A percentile compares a stretch with the other conserved stretches of the same genome.
Evolutionary conservation across 1,284 basidiomycete genomes (phyloP).

Genomic region (Cryptococcus depauperatus): DNA sequence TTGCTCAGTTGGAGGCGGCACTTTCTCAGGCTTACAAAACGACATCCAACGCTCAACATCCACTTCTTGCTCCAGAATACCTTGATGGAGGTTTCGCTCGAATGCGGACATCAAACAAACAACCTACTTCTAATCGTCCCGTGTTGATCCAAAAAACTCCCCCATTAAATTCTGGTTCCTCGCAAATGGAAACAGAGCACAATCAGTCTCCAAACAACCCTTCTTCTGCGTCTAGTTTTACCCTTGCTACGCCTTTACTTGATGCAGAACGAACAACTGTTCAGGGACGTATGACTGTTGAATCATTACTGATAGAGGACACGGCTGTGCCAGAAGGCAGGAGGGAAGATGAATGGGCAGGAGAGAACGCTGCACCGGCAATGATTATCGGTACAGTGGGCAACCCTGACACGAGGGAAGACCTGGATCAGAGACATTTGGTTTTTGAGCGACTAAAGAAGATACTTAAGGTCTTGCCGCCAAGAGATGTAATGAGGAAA

Average conservation of each 20-base stretch:
- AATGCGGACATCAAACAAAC: no score
- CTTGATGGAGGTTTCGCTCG: conserved; percentile 34
- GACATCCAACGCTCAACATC: conserved; percentile 15
- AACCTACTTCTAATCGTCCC: no score
- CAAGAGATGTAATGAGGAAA: conserved; percentile 22
- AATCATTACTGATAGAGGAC: conserved; percentile 28
- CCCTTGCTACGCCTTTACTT: conserved; percentile 15
- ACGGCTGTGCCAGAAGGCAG: conserved; percentile 27
- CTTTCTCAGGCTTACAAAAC: conserved; percentile 27
- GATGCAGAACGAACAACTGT: conserved; percentile 14
- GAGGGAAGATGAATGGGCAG: conserved; percentile 34
- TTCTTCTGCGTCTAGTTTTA: conserved; percentile 14
- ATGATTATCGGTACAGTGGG: conserved; percentile 27
- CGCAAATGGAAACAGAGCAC: background rate
- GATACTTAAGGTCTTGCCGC: conserved; percentile 28
- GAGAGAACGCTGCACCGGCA: conserved; percentile 36
- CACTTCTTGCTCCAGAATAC: conserved; percentile 32
- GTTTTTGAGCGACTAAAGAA: conserved; percentile 25
- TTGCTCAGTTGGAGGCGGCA: conserved; percentile 37
- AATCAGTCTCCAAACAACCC: background rate
- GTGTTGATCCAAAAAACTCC: background rate
- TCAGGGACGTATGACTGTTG: conserved; percentile 27
- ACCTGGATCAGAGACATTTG: conserved; percentile 18
- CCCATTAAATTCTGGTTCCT: background rate
- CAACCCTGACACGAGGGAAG: conserved; percentile 6